A percentile compares a stretch with the other conserved stretches of the same genome.
Evolutionary conservation across 345 rosid species (phyloP).

Genomic region (Populus nigra): DNA sequence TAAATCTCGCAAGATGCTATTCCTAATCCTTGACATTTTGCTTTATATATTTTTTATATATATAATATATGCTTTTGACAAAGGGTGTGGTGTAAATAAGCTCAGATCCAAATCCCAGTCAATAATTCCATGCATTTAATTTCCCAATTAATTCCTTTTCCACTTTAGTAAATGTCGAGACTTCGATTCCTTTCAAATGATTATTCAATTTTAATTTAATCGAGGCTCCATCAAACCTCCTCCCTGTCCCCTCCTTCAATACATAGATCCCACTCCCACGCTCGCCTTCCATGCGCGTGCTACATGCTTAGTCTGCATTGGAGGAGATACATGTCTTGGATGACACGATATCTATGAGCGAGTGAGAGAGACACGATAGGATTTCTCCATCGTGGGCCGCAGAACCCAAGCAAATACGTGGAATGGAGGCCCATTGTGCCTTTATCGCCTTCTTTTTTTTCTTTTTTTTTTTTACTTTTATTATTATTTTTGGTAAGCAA

Average conservation of each 20-base stretch:
- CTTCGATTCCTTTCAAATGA: neutral
- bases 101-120: constrained; percentile 38
- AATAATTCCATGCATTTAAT: constrained; percentile 27
- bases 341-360: neutral
- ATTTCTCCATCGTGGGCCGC: constrained; percentile 18
- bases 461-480: neutral
- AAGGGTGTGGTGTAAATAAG: neutral
- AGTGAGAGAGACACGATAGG: constrained; percentile 18
- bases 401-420: neutral
- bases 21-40: no score
- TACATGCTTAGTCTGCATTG: neutral
- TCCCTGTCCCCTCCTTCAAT: constrained; percentile 15
- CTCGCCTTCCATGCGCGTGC: neutral
- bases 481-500: no score
- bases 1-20: no score
- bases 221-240: constrained; percentile 13
- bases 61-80: neutral
- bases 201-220: constrained; percentile 1
- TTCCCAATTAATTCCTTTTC: constrained; percentile 30
- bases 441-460: neutral
- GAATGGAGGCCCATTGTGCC: constrained; percentile 21
- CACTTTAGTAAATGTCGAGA: constrained; percentile 1
- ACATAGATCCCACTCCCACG: neutral
- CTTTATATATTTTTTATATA: no score
- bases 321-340: neutral